phyloP scores from a whole-genome alignment of 768 basidiomycete genomes.

The Boletus rufocinnamomeus region DNA sequence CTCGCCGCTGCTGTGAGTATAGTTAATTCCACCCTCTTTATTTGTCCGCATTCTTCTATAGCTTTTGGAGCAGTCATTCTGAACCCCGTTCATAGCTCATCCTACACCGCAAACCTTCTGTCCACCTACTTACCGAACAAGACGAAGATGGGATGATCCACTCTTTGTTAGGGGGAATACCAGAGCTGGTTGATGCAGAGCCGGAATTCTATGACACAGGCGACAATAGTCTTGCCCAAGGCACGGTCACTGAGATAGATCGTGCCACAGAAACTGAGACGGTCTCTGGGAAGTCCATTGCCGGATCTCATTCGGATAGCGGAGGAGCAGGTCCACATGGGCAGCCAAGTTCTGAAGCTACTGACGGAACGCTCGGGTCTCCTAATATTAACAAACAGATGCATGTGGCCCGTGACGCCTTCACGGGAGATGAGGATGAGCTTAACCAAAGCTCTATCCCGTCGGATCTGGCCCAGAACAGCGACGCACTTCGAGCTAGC shows the following conservation, averaged over 20 bases:
- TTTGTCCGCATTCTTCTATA: neutral
- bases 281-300: neutral
- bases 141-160: conserved; percentile 85
- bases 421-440: neutral
- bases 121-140: conserved; percentile 59
- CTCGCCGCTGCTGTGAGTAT: conserved; percentile 74
- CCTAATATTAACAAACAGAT: neutral
- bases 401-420: neutral
- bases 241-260: neutral
- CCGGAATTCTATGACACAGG: neutral
- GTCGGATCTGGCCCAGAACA: neutral
- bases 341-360: neutral
- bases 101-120: conserved; percentile 68
- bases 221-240: neutral
- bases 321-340: neutral
- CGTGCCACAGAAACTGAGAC: neutral
- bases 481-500: neutral
- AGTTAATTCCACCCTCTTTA: neutral
- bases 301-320: neutral
- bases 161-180: conserved; percentile 66
- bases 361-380: neutral
- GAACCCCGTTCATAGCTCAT: conserved; percentile 54
- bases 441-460: neutral
- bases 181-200: conserved; percentile 42
- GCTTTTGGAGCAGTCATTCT: neutral